Evolutionary conservation across 2,329 filamentous ascomycete species (phyloP).

Genomic region (Aspergillus clavatus): DNA sequence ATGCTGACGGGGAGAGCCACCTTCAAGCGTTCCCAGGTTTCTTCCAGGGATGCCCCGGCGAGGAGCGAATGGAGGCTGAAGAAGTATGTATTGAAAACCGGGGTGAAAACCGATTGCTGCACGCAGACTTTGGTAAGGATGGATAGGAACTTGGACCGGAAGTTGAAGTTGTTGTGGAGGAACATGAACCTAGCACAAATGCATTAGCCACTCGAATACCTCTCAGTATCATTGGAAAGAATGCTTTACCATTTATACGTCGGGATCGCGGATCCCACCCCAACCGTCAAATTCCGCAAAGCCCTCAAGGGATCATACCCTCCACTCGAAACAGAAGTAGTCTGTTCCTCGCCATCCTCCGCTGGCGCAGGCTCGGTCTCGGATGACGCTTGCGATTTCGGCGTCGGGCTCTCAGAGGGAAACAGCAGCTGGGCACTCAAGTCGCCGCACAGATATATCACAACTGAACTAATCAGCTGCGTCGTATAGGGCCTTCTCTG

Average conservation of each 20-base stretch:
- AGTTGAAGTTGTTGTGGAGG: slow-evolving; percentile 79
- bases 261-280: slow-evolving; percentile 68
- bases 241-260: slow-evolving; percentile 70
- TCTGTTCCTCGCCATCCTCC: slow-evolving; percentile 38
- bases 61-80: slow-evolving; percentile 74
- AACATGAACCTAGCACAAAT: slow-evolving; percentile 62
- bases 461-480: slow-evolving; percentile 68
- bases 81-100: slow-evolving; percentile 78
- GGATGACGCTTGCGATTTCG: slow-evolving; percentile 1
- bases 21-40: slow-evolving; percentile 65
- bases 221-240: not conserved
- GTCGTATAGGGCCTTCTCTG: slow-evolving; percentile 69
- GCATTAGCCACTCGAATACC: not conserved
- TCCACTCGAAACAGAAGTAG: slow-evolving; percentile 22
- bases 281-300: slow-evolving; percentile 67
- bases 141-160: slow-evolving; percentile 64
- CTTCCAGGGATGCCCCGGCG: slow-evolving; percentile 59
- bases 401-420: slow-evolving; percentile 27
- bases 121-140: slow-evolving; percentile 72
- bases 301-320: slow-evolving; percentile 66
- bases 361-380: slow-evolving; percentile 20
- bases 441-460: slow-evolving; percentile 76
- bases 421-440: slow-evolving; percentile 69
- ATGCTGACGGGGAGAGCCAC: slow-evolving; percentile 72
- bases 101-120: slow-evolving; percentile 77